Conservation (phyloP, 768 basidiomycete species). For the Hygrophorus pudorinus region DNA sequence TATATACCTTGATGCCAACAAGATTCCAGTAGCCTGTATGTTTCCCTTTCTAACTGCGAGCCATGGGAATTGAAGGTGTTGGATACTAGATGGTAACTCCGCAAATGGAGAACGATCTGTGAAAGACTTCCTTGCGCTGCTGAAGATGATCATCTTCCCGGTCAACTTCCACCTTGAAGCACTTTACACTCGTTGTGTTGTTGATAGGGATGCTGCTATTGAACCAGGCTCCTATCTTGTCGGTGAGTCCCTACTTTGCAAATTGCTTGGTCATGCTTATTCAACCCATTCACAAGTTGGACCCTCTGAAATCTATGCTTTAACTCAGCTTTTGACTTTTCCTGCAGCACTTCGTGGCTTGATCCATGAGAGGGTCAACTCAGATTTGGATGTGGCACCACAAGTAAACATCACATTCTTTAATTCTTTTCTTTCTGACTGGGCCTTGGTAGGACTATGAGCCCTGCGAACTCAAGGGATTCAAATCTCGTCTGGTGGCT, state of each 20-base stretch:
- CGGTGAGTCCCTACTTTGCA: slow-evolving; percentile 1
- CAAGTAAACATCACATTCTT: background rate
- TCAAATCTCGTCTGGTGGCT: slow-evolving; percentile 8
- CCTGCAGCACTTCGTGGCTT: background rate
- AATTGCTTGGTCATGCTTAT: background rate
- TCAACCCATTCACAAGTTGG: background rate
- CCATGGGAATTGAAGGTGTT: background rate
- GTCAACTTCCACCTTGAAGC: slow-evolving; percentile 5
- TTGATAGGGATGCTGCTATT: slow-evolving; percentile 5
- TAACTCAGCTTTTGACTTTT: background rate
- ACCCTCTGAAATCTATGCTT: slow-evolving; percentile 1
- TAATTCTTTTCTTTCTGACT: slow-evolving; percentile 1
- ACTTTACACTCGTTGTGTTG: slow-evolving; percentile 1
- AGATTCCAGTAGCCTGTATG: slow-evolving; percentile 2
- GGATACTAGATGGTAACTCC: slow-evolving; percentile 4
- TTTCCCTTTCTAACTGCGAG: slow-evolving; percentile 2
- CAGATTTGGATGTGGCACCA: background rate
- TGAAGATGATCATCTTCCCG: slow-evolving; percentile 5
- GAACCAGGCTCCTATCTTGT: slow-evolving; percentile 2
- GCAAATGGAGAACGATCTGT: slow-evolving; percentile 3
- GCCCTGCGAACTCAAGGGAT: slow-evolving; percentile 3
- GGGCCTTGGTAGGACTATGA: slow-evolving; percentile 2
- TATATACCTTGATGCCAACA: slow-evolving; percentile 1
- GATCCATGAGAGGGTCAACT: background rate
- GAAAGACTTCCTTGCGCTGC: slow-evolving; percentile 5